A percentile compares a stretch with the other conserved stretches of the same genome.
These are phyloP conservation scores for Populus trichocarpa DNA, from an alignment of 441 rosid genomes.

Conservation along the genomic window DNA sequence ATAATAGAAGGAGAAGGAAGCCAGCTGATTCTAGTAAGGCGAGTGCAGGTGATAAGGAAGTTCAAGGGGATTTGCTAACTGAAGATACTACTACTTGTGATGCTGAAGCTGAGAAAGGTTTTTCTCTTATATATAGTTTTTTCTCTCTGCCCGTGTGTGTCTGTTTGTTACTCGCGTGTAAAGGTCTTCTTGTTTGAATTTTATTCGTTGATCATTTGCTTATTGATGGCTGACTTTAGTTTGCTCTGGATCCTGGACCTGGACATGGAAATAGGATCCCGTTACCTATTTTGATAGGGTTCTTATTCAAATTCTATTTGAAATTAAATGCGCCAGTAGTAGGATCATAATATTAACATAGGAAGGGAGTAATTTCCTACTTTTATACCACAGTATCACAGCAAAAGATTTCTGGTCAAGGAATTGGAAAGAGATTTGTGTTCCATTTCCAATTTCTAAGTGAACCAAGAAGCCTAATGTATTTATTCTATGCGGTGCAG, in stretches of 20 bases:
- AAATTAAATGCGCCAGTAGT: neutral
- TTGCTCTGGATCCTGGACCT: neutral
- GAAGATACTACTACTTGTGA: constrained; percentile 40
- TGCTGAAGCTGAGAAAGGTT: constrained; percentile 63
- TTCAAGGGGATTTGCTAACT: constrained; percentile 26
- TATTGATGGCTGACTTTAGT: neutral
- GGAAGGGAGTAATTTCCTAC: neutral
- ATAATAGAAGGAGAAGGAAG: constrained; percentile 74
- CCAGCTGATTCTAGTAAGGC: constrained; percentile 37
- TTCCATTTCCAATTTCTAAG: neutral
- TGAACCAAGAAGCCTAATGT: neutral
- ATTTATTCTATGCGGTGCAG: constrained; percentile 29
- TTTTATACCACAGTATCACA: neutral
- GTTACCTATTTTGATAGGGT: neutral
- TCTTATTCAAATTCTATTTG: neutral
- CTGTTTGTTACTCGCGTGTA: neutral
- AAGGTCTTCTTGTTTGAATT: neutral
- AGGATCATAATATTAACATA: neutral
- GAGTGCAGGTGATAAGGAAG: constrained; percentile 33
- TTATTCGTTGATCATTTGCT: neutral
- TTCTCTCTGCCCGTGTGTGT: neutral
- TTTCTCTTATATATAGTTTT: neutral
- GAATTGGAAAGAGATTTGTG: neutral
- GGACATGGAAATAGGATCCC: neutral
- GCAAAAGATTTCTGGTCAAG: neutral